phyloP scores from a whole-genome alignment of 148 eudicot species.

The Drosera capensis region DNA sequence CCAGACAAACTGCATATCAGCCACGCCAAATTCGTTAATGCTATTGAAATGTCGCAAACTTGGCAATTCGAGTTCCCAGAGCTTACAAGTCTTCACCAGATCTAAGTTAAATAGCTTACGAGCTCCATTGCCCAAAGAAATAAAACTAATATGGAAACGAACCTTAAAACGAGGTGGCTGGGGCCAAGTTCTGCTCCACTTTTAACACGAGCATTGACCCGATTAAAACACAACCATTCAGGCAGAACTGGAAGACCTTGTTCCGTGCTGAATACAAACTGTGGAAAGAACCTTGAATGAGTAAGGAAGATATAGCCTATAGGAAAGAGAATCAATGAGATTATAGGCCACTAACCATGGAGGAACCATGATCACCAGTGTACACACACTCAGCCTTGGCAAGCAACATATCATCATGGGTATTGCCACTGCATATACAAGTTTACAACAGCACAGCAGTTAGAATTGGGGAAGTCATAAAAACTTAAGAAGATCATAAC shows the following conservation, averaged over 20 bases:
- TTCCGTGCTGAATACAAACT: conserved; percentile 91
- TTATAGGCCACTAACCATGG: conserved; percentile 55
- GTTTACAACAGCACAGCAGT: neutral
- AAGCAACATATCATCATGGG: conserved; percentile 72
- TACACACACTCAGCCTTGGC: conserved; percentile 84
- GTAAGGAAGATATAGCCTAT: neutral
- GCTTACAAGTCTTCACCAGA: neutral
- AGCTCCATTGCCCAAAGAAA: neutral
- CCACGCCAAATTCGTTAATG: too few relatives aligned
- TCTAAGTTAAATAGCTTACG: neutral
- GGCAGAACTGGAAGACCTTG: conserved; percentile 88
- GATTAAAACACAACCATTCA: conserved; percentile 73
- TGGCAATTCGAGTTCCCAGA: too few relatives aligned
- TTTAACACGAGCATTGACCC: conserved; percentile 84
- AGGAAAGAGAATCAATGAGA: conserved; percentile 1
- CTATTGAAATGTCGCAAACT: too few relatives aligned
- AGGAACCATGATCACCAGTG: conserved; percentile 89
- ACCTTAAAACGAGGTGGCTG: conserved; percentile 58
- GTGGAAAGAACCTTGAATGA: conserved; percentile 14
- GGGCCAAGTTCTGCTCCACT: conserved; percentile 74
- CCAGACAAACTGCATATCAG: conserved; percentile 56
- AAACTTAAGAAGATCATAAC: neutral
- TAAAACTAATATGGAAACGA: conserved; percentile 1
- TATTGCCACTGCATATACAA: conserved; percentile 59
- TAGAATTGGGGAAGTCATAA: too few relatives aligned